Conservation (phyloP, 1,284 basidiomycete species). For the Trichosporon sp. region DNA sequence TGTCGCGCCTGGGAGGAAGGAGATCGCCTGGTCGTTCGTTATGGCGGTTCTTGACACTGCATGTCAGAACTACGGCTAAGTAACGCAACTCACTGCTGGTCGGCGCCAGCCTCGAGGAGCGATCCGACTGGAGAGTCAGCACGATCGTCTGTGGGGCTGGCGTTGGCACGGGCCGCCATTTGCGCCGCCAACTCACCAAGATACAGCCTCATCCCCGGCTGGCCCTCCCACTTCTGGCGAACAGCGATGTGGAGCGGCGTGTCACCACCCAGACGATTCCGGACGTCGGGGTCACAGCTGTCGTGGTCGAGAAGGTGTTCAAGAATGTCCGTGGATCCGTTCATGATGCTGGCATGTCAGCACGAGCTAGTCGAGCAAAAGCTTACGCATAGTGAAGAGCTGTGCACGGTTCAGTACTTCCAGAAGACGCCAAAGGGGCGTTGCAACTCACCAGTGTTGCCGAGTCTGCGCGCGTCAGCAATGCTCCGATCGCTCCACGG, state of each 20-base stretch:
- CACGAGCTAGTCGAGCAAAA: conserved; percentile 29
- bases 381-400: conserved; percentile 79
- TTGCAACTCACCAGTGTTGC: conserved; percentile 66
- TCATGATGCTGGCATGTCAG: conserved; percentile 38
- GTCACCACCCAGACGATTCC: conserved; percentile 71
- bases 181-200: conserved; percentile 50
- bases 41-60: conserved; percentile 73
- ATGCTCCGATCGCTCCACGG: not conserved
- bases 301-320: conserved; percentile 74
- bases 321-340: conserved; percentile 67
- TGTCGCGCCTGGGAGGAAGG: conserved; percentile 57
- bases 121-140: conserved; percentile 61
- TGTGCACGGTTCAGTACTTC: conserved; percentile 44
- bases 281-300: conserved; percentile 78
- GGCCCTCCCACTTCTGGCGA: conserved; percentile 64
- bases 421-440: conserved; percentile 12
- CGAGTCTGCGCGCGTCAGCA: conserved; percentile 60
- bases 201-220: conserved; percentile 60
- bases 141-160: conserved; percentile 7
- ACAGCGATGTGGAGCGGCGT: conserved; percentile 84
- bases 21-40: conserved; percentile 66
- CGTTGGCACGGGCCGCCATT: not conserved
- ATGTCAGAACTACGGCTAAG: not conserved
- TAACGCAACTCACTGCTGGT: conserved; percentile 62
- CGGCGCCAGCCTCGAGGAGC: conserved; percentile 75